Base-by-base conservation (phyloP, 2,329 filamentous ascomycete genomes). In the Fusarium sp. region DNA sequence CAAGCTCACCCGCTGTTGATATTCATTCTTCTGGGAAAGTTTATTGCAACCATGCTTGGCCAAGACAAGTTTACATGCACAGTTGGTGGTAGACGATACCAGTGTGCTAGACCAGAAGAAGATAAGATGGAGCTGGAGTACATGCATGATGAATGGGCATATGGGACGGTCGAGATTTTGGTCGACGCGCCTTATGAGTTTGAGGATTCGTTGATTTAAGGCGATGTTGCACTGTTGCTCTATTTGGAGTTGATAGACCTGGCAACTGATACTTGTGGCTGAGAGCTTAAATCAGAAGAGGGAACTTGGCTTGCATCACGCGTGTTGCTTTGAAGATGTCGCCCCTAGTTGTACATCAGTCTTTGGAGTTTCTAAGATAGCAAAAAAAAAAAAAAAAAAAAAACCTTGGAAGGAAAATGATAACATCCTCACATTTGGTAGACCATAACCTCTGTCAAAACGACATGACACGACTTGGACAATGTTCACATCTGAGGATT, bases 401-500 rank as follows among this genome's bases (percentile, higher is more conserved):
- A 16, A 16, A 20, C n/a, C n/a, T n/a, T n/a, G n/a, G n/a, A n/a
- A n/a, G n/a, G n/a, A 4, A 2, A 8, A 41, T 41, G 3, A 8
- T 8, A 20, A 6, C 9, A 12, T 20, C 12, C 13, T 31, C 22
- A 2, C 7, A 8, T 20, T 18, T 18, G 20, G 3, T 28, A 10
- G 15, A 20, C 10, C 2, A 35, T 20, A 1, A 14, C 6, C 12
- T 15, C 6, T 26, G 3, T 5, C 20, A 28, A 16, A 16, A 16
- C 13, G n/a, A 9, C 14, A 11, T 26, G 24, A 28, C 2, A 36
- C 12, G 24, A 38, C 7, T 0, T 28, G 3, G 1, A 54, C 11
- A 15, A 3, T 9, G 3, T 22, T 28, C 1, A 16, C 4, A 7
- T 20, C 10, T 16, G 7, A 22, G 2, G 3, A 38, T n/a, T 7